These are phyloP conservation scores for Coemansia sp. DNA, from an alignment of 192 early-diverging fungal species.

Conservation along the genomic window DNA sequence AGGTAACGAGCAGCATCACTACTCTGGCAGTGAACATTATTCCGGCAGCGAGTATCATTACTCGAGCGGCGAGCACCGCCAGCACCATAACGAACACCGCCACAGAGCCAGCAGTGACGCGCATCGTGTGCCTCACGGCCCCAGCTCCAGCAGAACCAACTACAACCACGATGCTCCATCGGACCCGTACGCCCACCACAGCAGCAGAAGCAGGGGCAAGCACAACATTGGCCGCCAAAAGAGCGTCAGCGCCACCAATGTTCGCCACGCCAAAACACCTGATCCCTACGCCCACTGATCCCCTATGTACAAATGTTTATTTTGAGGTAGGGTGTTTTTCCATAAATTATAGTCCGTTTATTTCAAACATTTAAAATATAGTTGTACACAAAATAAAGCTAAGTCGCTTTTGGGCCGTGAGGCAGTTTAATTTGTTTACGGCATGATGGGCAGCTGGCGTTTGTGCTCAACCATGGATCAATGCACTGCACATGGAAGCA, in stretches of 20 bases:
- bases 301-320: neutral
- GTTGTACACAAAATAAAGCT: neutral
- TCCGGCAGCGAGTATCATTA: neutral
- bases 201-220: neutral
- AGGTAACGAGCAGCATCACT: too few species aligned
- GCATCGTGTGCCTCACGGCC: neutral
- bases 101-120: neutral
- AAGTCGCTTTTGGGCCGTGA: too few species aligned
- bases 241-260: conserved; percentile 4
- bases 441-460: conserved; percentile 25
- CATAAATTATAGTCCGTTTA: neutral
- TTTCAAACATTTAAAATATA: neutral
- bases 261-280: conserved; percentile 2
- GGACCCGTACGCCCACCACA: conserved; percentile 11
- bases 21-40: too few species aligned
- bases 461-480: conserved; percentile 35
- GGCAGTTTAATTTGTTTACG: conserved; percentile 12
- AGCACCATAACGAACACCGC: neutral
- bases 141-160: conserved; percentile 5
- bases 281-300: conserved; percentile 18
- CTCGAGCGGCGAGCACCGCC: neutral
- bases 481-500: conserved; percentile 34
- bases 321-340: too few species aligned
- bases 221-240: conserved; percentile 1
- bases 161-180: neutral